Percentiles rank a stretch among this genome's conserved stretches.
Evolutionary conservation across 768 basidiomycete species (phyloP).

Genomic region (Hortiboletus flavorubellus): DNA sequence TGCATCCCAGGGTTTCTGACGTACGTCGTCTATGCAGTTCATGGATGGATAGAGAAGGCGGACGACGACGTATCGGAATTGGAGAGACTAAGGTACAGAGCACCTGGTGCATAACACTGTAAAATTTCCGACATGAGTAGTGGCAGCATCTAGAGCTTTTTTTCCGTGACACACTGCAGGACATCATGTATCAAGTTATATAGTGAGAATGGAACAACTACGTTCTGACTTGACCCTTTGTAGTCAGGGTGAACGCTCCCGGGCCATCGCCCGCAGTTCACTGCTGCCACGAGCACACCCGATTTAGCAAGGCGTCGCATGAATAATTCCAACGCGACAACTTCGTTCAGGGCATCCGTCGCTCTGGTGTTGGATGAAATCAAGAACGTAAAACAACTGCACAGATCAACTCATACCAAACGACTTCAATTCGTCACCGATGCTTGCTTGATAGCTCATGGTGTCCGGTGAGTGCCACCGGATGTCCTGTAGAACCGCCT

Average conservation of each 20-base stretch:
- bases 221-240: no score
- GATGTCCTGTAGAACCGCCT: neutral
- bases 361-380: constrained; percentile 17
- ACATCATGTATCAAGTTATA: neutral
- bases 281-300: neutral
- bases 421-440: constrained; percentile 37
- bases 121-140: constrained; percentile 20
- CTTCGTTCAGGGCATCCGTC: constrained; percentile 16
- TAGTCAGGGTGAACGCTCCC: no score
- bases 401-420: constrained; percentile 7
- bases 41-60: constrained; percentile 42
- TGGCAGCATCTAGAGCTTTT: no score
- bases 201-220: neutral
- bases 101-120: constrained; percentile 42
- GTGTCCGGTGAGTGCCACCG: constrained; percentile 36
- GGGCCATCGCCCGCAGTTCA: no score
- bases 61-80: constrained; percentile 47
- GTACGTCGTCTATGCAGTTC: constrained; percentile 43
- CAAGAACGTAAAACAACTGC: constrained; percentile 5
- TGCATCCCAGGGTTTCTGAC: constrained; percentile 41
- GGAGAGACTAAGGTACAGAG: constrained; percentile 51
- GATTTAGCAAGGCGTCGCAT: constrained; percentile 1
- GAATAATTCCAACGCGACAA: neutral
- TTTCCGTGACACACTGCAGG: neutral
- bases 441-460: constrained; percentile 39